Evolutionary conservation across 2,329 filamentous ascomycete genomes (phyloP).

Genomic region (Fusarium pseudograminearum): DNA sequence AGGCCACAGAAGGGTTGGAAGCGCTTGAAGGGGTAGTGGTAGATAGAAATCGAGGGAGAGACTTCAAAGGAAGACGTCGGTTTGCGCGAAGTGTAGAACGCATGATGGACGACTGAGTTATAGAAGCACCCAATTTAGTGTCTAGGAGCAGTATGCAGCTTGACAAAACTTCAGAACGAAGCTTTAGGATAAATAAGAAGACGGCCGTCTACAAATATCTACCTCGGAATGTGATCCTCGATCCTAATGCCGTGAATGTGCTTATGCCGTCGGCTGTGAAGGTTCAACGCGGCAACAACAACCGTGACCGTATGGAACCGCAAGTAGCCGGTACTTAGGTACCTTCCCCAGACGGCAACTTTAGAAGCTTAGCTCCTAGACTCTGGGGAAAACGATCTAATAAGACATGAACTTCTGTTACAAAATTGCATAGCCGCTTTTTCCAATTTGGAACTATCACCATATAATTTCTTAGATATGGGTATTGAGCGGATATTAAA

Average conservation of each 20-base stretch:
- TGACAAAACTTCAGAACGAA: conserved; percentile 21
- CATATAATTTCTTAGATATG: not conserved
- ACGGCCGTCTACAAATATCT: conserved; percentile 9
- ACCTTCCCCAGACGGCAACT: conserved; percentile 44
- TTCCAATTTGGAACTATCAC: not conserved
- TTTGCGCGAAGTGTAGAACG: conserved; percentile 65
- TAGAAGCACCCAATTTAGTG: conserved; percentile 30
- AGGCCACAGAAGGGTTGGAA: conserved; percentile 51
- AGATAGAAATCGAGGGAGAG: conserved; percentile 56
- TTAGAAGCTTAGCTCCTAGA: conserved; percentile 14
- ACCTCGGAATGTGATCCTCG: conserved; percentile 28
- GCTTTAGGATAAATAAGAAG: conserved; percentile 25
- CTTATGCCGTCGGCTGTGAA: conserved; percentile 46
- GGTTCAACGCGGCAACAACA: conserved; percentile 41
- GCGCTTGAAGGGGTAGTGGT: conserved; percentile 51
- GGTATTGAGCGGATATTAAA: not conserved
- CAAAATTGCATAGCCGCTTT: not conserved
- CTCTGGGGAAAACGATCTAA: conserved; percentile 27
- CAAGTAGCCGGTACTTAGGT: conserved; percentile 48
- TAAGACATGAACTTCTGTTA: not conserved
- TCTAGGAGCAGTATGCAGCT: conserved; percentile 20
- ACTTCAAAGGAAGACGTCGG: conserved; percentile 62
- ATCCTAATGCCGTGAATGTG: conserved; percentile 45
- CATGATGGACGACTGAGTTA: conserved; percentile 55
- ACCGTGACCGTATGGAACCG: conserved; percentile 51